These are phyloP conservation scores for Saururus chinensis DNA, from an alignment of 164 flowering plant species.

Conservation along the genomic window DNA sequence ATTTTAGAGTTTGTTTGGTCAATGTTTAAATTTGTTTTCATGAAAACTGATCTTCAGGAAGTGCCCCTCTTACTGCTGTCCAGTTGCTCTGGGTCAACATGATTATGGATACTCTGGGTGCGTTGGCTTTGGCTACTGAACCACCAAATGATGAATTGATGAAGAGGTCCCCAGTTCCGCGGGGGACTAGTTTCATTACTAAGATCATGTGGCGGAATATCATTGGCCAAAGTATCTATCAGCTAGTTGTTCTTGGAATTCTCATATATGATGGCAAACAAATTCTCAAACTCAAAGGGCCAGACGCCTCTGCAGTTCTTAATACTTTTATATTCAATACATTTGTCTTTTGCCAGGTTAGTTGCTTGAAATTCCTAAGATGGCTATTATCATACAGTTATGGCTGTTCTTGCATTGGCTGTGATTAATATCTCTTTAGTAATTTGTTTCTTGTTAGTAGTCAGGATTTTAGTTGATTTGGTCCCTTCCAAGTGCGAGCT, in stretches of 20 bases:
- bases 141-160: constrained; percentile 78
- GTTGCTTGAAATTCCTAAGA: too few relatives aligned
- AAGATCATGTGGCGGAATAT: constrained; percentile 96
- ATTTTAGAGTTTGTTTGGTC: constrained; percentile 10
- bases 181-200: constrained; percentile 73
- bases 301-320: constrained; percentile 11
- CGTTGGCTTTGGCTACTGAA: constrained; percentile 88
- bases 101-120: constrained; percentile 96
- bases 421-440: too few relatives aligned
- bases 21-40: constrained; percentile 1
- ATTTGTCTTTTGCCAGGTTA: constrained; percentile 87
- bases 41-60: constrained; percentile 40
- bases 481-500: too few relatives aligned
- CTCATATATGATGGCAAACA: constrained; percentile 55
- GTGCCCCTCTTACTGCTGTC: constrained; percentile 83
- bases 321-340: constrained; percentile 77
- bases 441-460: too few relatives aligned
- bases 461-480: too few relatives aligned
- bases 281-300: constrained; percentile 27
- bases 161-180: constrained; percentile 62
- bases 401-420: too few relatives aligned
- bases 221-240: constrained; percentile 77
- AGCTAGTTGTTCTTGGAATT: constrained; percentile 55
- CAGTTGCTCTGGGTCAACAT: constrained; percentile 92
- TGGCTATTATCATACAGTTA: too few relatives aligned